These are phyloP conservation scores for Fusarium buharicum DNA, from an alignment of 2,329 filamentous ascomycete genomes.

Conservation along the genomic window DNA sequence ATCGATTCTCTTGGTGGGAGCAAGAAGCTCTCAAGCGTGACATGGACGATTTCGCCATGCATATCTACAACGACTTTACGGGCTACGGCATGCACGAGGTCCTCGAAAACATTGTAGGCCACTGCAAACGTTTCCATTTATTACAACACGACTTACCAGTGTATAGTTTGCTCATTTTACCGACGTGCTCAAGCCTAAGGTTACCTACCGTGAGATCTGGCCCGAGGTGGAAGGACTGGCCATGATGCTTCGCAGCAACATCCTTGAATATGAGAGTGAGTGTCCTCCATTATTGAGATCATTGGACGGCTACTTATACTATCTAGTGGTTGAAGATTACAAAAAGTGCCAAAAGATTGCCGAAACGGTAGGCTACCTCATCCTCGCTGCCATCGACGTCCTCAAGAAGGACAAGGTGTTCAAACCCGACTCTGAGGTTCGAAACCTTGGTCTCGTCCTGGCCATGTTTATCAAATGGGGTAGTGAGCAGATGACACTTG, in stretches of 20 bases:
- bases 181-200: constrained; percentile 13
- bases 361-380: constrained; percentile 30
- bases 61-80: constrained; percentile 51
- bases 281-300: no score
- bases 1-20: constrained; percentile 35
- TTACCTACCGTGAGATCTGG: constrained; percentile 36
- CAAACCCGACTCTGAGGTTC: constrained; percentile 27
- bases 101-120: constrained; percentile 52
- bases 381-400: constrained; percentile 19
- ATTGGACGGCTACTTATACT: background rate
- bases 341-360: background rate
- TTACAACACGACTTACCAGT: background rate
- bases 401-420: constrained; percentile 28
- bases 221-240: constrained; percentile 40
- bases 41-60: constrained; percentile 55
- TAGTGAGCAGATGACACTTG: background rate
- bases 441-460: constrained; percentile 30
- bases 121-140: fast-evolving
- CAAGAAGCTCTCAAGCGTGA: constrained; percentile 36
- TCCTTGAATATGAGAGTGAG: constrained; percentile 23
- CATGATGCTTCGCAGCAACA: constrained; percentile 11
- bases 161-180: constrained; percentile 51
- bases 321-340: constrained; percentile 19
- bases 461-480: constrained; percentile 27
- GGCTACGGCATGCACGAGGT: constrained; percentile 55